Evolutionary conservation across 2,329 filamentous ascomycete species (phyloP).

Genomic region (Monosporascus sp.): DNA sequence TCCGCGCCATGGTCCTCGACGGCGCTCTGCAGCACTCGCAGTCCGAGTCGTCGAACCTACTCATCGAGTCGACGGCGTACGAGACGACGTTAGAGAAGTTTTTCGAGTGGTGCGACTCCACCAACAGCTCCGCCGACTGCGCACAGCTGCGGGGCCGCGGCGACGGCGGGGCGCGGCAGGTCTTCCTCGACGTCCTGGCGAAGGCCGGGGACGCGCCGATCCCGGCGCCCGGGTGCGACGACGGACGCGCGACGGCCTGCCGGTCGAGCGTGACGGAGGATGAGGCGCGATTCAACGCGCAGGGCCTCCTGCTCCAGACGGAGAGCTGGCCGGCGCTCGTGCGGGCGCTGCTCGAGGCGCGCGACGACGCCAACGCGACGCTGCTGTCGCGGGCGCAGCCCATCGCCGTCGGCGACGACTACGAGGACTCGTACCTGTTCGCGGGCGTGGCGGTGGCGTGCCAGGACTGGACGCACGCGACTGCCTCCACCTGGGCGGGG

Average conservation of each 20-base stretch:
- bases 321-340: constrained; percentile 17
- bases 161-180: constrained; percentile 20
- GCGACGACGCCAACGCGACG: constrained; percentile 30
- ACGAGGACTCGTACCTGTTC: constrained; percentile 19
- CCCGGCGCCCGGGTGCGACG: constrained; percentile 29
- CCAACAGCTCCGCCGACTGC: constrained; percentile 24
- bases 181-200: constrained; percentile 21
- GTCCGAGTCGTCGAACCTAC: constrained; percentile 27
- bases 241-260: constrained; percentile 10
- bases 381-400: constrained; percentile 24
- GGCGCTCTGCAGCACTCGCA: constrained; percentile 37
- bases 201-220: constrained; percentile 28
- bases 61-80: constrained; percentile 32
- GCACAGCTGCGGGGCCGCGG: constrained; percentile 12
- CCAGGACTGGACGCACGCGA: constrained; percentile 30
- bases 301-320: constrained; percentile 23
- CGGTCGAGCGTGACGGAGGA: constrained; percentile 25
- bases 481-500: constrained; percentile 14
- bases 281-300: constrained; percentile 27
- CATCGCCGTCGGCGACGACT: constrained; percentile 17
- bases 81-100: constrained; percentile 30
- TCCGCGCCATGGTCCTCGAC: constrained; percentile 38
- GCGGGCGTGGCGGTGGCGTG: constrained; percentile 31
- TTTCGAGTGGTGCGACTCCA: constrained; percentile 31
- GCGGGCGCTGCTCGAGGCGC: constrained; percentile 22